Conservation (phyloP, 805 yeast genomes). For the Suhomyces sp. region DNA sequence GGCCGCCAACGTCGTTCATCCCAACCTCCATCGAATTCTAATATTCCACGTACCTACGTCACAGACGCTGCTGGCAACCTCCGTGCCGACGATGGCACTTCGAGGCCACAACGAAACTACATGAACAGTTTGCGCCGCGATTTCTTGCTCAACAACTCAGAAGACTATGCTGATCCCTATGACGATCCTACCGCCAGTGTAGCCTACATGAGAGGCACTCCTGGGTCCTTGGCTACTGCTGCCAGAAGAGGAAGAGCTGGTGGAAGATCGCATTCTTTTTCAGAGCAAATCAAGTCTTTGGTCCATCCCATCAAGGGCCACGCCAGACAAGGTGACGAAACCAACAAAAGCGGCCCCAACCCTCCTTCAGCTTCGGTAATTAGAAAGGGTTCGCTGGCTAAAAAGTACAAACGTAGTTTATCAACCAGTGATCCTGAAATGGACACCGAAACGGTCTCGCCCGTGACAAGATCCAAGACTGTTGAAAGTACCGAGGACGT, state of each 20-base stretch:
- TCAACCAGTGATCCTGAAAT: slow-evolving; percentile 8
- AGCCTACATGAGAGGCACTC: slow-evolving; percentile 12
- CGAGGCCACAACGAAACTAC: slow-evolving; percentile 6
- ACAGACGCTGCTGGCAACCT: not conserved
- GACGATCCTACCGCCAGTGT: slow-evolving; percentile 10
- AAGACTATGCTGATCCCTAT: slow-evolving; percentile 11
- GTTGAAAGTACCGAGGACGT: slow-evolving; percentile 15
- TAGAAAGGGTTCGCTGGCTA: not conserved
- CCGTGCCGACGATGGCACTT: not conserved
- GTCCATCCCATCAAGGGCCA: slow-evolving; percentile 23
- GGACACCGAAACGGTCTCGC: slow-evolving; percentile 26
- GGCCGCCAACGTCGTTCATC: not conserved
- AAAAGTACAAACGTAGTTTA: slow-evolving; percentile 5
- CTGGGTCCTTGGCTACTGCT: slow-evolving; percentile 18
- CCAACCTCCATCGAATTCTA: not conserved
- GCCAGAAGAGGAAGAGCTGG: slow-evolving; percentile 15
- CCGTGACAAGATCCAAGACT: slow-evolving; percentile 24
- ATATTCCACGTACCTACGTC: slow-evolving; percentile 1
- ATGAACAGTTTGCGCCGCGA: slow-evolving; percentile 18
- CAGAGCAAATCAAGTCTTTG: slow-evolving; percentile 29
- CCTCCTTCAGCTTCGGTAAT: not conserved
- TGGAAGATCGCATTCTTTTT: slow-evolving; percentile 19
- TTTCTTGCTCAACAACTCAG: slow-evolving; percentile 18
- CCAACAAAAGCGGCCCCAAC: not conserved
- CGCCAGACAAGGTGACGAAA: not conserved